phyloP scores from a whole-genome alignment of 2,329 filamentous ascomycete genomes.

The Colletotrichum eremochloae region DNA sequence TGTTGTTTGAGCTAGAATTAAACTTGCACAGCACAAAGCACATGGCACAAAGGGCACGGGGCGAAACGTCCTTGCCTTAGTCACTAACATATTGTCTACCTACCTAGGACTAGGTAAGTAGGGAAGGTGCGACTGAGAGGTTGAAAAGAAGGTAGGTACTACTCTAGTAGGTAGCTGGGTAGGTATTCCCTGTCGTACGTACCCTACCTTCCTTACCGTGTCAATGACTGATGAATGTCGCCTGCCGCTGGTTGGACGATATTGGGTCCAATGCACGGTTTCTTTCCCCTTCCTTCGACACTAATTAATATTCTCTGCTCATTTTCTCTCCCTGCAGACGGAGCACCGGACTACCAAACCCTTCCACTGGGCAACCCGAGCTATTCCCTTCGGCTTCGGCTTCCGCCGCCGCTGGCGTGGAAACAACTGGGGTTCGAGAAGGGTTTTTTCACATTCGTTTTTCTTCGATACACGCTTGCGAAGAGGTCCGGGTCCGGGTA shows the following conservation, averaged over 20 bases:
- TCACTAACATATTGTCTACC: not conserved
- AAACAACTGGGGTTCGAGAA: constrained; percentile 28
- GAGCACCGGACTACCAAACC: constrained; percentile 32
- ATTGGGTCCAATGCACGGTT: constrained; percentile 18
- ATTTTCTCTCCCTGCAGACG: constrained; percentile 26
- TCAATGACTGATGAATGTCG: not conserved
- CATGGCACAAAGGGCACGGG: constrained; percentile 15
- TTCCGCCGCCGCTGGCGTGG: constrained; percentile 17
- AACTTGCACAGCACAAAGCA: constrained; percentile 15
- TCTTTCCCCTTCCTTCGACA: not conserved
- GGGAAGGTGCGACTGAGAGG: not conserved
- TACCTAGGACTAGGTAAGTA: not conserved
- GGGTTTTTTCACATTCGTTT: not conserved
- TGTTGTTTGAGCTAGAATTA: constrained; percentile 14
- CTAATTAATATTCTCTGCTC: constrained; percentile 1
- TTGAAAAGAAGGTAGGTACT: not conserved
- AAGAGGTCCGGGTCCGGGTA: constrained; percentile 10
- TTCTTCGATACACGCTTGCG: constrained; percentile 12
- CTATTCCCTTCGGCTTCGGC: constrained; percentile 20
- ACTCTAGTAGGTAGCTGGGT: too few relatives aligned
- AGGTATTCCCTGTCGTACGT: not conserved
- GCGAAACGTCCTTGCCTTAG: constrained; percentile 13
- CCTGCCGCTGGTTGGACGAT: not conserved
- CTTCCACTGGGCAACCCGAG: constrained; percentile 40
- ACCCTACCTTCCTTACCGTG: not conserved